Evolutionary conservation across 2,329 filamentous ascomycete genomes (phyloP).

Genomic region (Diaporthe sp.): DNA sequence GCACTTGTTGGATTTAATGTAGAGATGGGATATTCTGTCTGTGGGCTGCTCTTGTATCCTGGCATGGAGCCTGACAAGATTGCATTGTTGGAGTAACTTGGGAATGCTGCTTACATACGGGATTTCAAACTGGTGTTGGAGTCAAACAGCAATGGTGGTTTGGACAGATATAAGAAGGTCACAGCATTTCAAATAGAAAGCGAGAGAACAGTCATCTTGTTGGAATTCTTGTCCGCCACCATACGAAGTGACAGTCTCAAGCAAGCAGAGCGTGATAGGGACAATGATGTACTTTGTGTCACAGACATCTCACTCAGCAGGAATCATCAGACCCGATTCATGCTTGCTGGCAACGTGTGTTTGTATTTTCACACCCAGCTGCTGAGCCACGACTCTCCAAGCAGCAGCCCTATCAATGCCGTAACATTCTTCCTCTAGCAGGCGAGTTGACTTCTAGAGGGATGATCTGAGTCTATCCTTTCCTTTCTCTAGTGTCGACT

Average conservation of each 20-base stretch:
- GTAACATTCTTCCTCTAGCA: background rate
- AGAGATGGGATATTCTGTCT: background rate
- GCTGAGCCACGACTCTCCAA: background rate
- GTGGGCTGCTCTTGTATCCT: background rate
- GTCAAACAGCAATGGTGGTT: background rate
- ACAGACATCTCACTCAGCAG: too few relatives aligned
- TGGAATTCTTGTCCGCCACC: background rate
- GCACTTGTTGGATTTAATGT: background rate
- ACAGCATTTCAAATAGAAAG: background rate
- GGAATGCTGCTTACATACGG: background rate
- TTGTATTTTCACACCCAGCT: background rate
- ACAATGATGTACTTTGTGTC: background rate
- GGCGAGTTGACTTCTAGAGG: background rate
- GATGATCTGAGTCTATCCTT: background rate
- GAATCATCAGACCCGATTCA: background rate
- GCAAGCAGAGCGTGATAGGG: background rate
- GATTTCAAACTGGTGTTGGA: background rate
- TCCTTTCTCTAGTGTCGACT: too few relatives aligned
- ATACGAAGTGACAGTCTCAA: too few relatives aligned
- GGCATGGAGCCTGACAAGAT: background rate
- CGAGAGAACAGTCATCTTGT: background rate
- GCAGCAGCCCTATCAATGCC: background rate
- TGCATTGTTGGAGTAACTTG: slow-evolving; percentile 15
- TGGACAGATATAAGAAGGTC: background rate
- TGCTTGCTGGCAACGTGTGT: background rate